phyloP scores from a whole-genome alignment of 2,329 filamentous ascomycete genomes.

The Chalaropsis ovoidea region DNA sequence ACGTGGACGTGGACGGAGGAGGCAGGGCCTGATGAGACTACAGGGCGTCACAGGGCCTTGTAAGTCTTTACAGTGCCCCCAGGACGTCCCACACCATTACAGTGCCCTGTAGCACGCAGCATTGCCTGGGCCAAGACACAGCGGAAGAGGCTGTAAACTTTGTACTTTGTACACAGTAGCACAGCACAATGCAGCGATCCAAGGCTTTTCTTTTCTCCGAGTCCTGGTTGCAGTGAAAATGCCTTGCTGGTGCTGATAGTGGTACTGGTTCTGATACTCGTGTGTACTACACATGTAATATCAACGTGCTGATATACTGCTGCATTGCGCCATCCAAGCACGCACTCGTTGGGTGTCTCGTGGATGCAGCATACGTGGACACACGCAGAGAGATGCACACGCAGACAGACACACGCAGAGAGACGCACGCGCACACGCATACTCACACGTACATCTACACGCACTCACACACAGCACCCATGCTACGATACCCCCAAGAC shows the following conservation, averaged over 20 bases:
- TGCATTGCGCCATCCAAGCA: too few species aligned
- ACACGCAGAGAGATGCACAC: too few species aligned
- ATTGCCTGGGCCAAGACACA: neutral
- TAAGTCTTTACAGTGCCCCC: too few species aligned
- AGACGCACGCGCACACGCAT: too few species aligned
- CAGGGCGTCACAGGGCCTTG: neutral
- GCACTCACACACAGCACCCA: neutral
- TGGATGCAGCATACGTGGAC: too few species aligned
- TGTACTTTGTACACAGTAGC: neutral
- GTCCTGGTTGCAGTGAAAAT: neutral
- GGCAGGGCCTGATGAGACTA: neutral
- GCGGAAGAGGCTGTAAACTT: neutral
- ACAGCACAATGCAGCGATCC: neutral
- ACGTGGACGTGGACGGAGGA: too few species aligned
- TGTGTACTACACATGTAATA: neutral
- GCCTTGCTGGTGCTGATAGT: neutral
- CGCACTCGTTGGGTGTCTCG: too few species aligned
- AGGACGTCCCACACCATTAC: too few species aligned
- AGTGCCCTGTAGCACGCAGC: neutral
- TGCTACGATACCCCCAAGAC: neutral
- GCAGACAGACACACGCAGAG: too few species aligned
- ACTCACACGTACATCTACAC: too few species aligned
- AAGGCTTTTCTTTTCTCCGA: conserved; percentile 2
- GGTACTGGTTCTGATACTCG: neutral
- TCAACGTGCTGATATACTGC: neutral